Conservation (phyloP, 83 land plant species). For the Picea engelmannii region DNA sequence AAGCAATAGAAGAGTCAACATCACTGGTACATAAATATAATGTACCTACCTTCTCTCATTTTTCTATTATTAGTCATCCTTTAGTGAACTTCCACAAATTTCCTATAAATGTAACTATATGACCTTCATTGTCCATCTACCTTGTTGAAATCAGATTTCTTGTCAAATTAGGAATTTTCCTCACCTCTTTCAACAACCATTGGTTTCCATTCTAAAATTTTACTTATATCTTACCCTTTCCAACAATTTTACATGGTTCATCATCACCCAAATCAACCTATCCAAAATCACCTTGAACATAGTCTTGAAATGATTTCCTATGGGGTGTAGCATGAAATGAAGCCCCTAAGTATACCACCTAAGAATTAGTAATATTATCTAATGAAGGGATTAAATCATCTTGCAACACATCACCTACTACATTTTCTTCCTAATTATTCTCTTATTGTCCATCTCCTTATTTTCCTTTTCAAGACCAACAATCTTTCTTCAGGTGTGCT, state of each 20-base stretch:
- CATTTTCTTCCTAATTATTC: not conserved
- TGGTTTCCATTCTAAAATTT: not conserved
- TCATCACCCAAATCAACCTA: not conserved
- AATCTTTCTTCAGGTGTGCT: not conserved
- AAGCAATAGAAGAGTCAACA: not conserved
- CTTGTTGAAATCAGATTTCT: not conserved
- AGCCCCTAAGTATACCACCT: not conserved
- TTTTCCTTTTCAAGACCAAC: not conserved
- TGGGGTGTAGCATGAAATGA: slow-evolving; percentile 7
- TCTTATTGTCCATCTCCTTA: not conserved
- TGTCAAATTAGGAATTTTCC: not conserved
- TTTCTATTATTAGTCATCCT: not conserved
- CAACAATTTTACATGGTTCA: not conserved
- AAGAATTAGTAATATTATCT: not conserved
- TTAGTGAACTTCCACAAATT: not conserved
- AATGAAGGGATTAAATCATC: not conserved
- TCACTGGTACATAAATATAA: not conserved
- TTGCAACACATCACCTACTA: not conserved
- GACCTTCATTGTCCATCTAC: not conserved
- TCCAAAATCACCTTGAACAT: not conserved
- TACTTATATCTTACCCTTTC: not conserved
- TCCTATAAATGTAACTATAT: not conserved
- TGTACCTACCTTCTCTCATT: not conserved
- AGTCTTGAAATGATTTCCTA: not conserved
- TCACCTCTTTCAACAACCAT: not conserved